Percentiles rank a stretch among this genome's conserved stretches.
These are phyloP conservation scores for Phytophthora fragariae DNA, from an alignment of 352 stramenopile genomes.

Conservation along the genomic window DNA sequence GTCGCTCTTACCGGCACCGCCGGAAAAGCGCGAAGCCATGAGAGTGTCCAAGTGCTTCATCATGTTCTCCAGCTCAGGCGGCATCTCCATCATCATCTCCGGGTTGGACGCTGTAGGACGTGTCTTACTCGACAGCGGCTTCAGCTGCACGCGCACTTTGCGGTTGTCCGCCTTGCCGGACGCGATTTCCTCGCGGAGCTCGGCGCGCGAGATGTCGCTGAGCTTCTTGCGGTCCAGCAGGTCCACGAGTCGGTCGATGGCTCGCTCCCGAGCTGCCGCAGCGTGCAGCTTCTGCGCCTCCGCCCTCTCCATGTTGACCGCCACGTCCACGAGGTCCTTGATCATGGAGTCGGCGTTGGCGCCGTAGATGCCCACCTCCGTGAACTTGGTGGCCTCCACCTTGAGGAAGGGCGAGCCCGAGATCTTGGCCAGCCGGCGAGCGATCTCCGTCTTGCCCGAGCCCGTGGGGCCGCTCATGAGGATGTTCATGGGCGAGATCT, in stretches of 20 bases:
- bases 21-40: constrained; percentile 57
- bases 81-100: constrained; percentile 88
- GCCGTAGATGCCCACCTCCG: constrained; percentile 99
- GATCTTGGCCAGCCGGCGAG: constrained; percentile 96
- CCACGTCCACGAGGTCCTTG: constrained; percentile 97
- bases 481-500: constrained; percentile 99
- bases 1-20: constrained; percentile 21
- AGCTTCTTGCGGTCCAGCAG: constrained; percentile 55
- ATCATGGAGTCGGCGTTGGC: constrained; percentile 99
- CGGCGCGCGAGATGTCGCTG: constrained; percentile 52
- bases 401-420: constrained; percentile 98
- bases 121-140: constrained; percentile 48
- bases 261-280: constrained; percentile 84
- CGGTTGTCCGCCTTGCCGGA: constrained; percentile 60
- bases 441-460: constrained; percentile 99
- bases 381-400: constrained; percentile 99
- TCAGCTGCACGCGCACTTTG: constrained; percentile 65
- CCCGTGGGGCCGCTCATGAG: constrained; percentile 99
- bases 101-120: constrained; percentile 28
- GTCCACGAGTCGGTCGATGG: constrained; percentile 93
- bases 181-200: constrained; percentile 69
- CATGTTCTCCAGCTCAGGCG: constrained; percentile 84
- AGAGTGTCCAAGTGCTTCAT: constrained; percentile 79
- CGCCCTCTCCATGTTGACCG: constrained; percentile 91
- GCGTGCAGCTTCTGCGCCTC: constrained; percentile 84